A percentile compares a stretch with the other conserved stretches of the same genome.
These are phyloP conservation scores for Collybia sordida DNA, from an alignment of 768 basidiomycete genomes.

Conservation along the genomic window DNA sequence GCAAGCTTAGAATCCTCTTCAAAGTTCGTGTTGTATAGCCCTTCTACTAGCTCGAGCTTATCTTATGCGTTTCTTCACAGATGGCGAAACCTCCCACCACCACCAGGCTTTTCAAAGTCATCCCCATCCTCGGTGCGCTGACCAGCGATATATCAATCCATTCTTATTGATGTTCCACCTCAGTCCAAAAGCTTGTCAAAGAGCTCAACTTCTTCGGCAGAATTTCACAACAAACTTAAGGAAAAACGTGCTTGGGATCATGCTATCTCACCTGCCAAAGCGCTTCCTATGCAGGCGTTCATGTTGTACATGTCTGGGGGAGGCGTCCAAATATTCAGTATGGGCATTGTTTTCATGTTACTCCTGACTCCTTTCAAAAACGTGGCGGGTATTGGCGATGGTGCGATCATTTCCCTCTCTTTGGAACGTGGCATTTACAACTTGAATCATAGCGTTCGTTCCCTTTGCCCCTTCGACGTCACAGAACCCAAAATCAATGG, in stretches of 20 bases:
- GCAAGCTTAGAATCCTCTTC: conserved; percentile 38
- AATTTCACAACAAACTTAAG: conserved; percentile 67
- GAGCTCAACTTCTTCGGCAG: conserved; percentile 30
- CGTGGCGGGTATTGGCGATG: conserved; percentile 71
- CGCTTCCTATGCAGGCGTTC: conserved; percentile 94
- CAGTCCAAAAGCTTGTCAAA: conserved; percentile 44
- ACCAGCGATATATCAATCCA: conserved; percentile 12
- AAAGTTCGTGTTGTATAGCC: conserved; percentile 22
- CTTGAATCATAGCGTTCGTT: conserved; percentile 53
- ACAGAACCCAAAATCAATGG: conserved; percentile 41
- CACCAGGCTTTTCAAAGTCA: conserved; percentile 64
- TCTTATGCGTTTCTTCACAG: conserved; percentile 27
- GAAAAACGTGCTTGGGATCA: conserved; percentile 84
- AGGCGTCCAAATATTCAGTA: conserved; percentile 94
- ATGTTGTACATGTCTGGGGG: conserved; percentile 99
- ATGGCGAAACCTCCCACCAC: conserved; percentile 64
- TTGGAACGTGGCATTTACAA: neutral
- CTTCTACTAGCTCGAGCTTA: neutral
- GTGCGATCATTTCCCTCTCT: conserved; percentile 41
- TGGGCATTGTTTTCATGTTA: conserved; percentile 95
- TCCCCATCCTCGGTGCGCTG: conserved; percentile 32
- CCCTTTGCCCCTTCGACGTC: conserved; percentile 71
- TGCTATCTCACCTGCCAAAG: conserved; percentile 82
- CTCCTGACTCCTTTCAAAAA: conserved; percentile 86
- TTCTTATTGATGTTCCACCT: neutral